Base-by-base conservation (phyloP, 345 rosid genomes). In the Citrus mangshanensis region DNA sequence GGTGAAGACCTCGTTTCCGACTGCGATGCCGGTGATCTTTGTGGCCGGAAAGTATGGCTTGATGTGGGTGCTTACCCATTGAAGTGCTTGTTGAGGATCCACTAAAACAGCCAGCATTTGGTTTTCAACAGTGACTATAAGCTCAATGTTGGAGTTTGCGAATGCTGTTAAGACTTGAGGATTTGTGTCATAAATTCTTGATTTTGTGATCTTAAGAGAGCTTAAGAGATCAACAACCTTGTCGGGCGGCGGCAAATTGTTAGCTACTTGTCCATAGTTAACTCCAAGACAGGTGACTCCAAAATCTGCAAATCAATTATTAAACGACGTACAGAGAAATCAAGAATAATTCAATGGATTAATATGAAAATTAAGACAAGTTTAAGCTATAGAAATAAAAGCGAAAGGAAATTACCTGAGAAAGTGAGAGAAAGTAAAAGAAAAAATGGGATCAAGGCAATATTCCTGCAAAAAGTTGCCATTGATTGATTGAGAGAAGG, bases 181-280 rank as follows among this genome's bases (percentile, higher is more conserved):
- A 74, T 93, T 93, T 30, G 99, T 93, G 82, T 96, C 97, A 27
- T 96, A 96, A 73, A 96, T 93, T 87, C 93, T 89, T 25, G 92
- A 85, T 82, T 91, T 94, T 22, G 86, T 89, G 74, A 94, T 49
- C 84, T 84, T 88, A 13, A 93, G 79, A 62, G 98, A 84, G 70
- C 86, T 83, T 66, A 96, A 59, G 74, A 96, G 97, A 65, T 84
- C 89, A 25, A 91, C 81, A 62, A 94, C 99, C 73, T 78, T 86
- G 55, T 89, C 88, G 0, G 99, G 97, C 9, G 90, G 79, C 12
- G 91, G 98, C 81, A 96, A 82, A 84, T 94, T 90, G 85, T 92
- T 84, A 9, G 82, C 99, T 34, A 96, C 83, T 87, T 96, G 99
- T 14, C 99, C 99, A 32, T 96, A 96, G 69, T 94, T 96, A 85